phyloP scores from a whole-genome alignment of 2,329 filamentous ascomycete species.

The Pseudogymnoascus sp. region DNA sequence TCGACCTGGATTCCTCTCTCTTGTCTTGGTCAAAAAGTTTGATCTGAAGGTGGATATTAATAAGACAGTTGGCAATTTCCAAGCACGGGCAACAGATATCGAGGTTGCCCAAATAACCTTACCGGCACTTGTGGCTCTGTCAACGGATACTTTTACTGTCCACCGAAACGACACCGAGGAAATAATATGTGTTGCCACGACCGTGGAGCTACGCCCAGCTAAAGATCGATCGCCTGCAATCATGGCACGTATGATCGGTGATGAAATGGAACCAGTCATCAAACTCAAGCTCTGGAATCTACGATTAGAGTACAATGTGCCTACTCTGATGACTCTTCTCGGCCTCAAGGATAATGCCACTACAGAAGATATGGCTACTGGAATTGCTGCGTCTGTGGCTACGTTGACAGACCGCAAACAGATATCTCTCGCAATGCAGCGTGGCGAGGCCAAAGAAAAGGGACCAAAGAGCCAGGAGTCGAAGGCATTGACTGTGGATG shows the following conservation, averaged over 20 bases:
- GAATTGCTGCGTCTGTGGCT: constrained; percentile 72
- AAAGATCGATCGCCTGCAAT: constrained; percentile 54
- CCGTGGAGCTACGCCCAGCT: constrained; percentile 24
- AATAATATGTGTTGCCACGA: constrained; percentile 53
- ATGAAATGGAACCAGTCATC: constrained; percentile 86
- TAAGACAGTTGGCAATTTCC: constrained; percentile 59
- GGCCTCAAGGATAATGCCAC: constrained; percentile 61
- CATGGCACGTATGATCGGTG: constrained; percentile 84
- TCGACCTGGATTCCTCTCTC: constrained; percentile 74
- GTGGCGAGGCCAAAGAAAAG: constrained; percentile 19
- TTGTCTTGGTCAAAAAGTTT: constrained; percentile 60
- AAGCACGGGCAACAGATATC: constrained; percentile 52
- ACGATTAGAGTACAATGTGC: constrained; percentile 81
- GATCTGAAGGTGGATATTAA: constrained; percentile 58
- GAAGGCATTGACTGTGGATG: constrained; percentile 61
- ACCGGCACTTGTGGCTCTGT: constrained; percentile 75
- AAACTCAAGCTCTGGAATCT: constrained; percentile 83
- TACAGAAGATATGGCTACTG: constrained; percentile 65
- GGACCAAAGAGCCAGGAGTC: constrained; percentile 25
- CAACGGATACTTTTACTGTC: constrained; percentile 57
- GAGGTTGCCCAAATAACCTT: constrained; percentile 78
- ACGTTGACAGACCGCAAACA: constrained; percentile 64
- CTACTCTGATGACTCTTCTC: constrained; percentile 73
- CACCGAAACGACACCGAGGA: constrained; percentile 63
- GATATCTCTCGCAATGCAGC: constrained; percentile 23